Conservation (phyloP, 2,329 filamentous ascomycete species). For the Cercospora brassicicola region DNA sequence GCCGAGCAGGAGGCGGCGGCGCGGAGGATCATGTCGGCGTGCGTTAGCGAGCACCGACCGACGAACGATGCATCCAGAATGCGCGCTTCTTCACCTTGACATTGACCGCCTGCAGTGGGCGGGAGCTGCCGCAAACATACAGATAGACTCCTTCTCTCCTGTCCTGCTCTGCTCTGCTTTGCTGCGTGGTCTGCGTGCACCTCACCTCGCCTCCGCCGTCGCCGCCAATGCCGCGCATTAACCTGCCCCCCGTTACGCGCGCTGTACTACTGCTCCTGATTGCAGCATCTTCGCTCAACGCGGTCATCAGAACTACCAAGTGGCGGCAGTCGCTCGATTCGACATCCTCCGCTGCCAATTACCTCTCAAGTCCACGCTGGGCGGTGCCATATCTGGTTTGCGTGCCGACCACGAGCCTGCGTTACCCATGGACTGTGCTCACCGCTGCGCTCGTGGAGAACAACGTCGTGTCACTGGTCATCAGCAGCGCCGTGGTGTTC, state of each 20-base stretch:
- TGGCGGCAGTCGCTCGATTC: conserved; percentile 48
- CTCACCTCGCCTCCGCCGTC: not conserved
- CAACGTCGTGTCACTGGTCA: conserved; percentile 81
- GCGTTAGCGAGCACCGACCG: not conserved
- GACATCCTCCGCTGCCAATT: conserved; percentile 34
- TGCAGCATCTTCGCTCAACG: conserved; percentile 78
- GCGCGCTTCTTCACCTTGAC: not conserved
- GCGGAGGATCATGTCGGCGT: not conserved
- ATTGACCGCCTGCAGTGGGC: not conserved
- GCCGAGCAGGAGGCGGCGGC: not conserved
- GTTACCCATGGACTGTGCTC: conserved; percentile 91
- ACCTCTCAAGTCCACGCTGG: conserved; percentile 36
- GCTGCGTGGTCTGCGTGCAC: not conserved
- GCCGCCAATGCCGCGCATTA: conserved; percentile 60
- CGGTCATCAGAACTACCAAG: conserved; percentile 71
- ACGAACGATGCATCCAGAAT: not conserved
- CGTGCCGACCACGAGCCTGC: conserved; percentile 76
- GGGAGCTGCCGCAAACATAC: not conserved
- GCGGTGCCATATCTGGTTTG: conserved; percentile 77
- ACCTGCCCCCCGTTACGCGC: conserved; percentile 88
- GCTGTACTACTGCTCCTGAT: conserved; percentile 73
- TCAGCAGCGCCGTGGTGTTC: conserved; percentile 77
- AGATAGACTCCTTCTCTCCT: not conserved
- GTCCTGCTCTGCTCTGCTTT: not conserved
- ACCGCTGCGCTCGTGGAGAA: conserved; percentile 87